Base-by-base conservation (phyloP, 2,329 filamentous ascomycete species). In the Trematosphaeria pertusa region DNA sequence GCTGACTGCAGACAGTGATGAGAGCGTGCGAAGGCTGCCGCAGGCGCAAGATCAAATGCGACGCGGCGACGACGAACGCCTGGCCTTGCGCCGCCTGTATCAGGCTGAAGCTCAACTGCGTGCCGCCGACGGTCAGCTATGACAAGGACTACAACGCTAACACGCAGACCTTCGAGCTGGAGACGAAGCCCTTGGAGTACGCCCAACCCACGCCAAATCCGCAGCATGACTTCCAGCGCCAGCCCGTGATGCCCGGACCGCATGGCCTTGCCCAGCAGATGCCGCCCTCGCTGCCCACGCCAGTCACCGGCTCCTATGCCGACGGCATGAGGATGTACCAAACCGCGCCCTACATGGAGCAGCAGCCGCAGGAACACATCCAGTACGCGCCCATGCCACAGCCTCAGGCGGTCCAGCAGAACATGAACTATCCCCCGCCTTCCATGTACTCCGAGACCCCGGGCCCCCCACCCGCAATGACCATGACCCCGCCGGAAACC, bases 31-130 rank as follows among this genome's bases (percentile, higher is more conserved):
- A 97, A 75, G 93, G 93, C 50, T 97, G 93, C 69, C 84, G 93
- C 52, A 87, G 91, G 73, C 85, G 93, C 65, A 99, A 99, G 75
- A 99, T 99, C 70, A 96, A 96, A 73, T 99, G 93, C 75, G 94
- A 97, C 76, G 91, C 93, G 41, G 93, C 93, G 15, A 96, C 93
- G 11, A 97, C 92, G 31, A 97, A 97, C 72, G 91, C 91, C 28
- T 97, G 94, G 93, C 94, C 94, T 20, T 97, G 93, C 73, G 94
- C 92, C 31, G 91, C 94, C 26, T 99, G 93, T 71, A 88, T 91
- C 52, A 85, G 93, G 37, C 79, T 97, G 53, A 97, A 97, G 77
- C 82, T 97, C 49, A 89, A 94, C 64, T 97, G 94, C 71, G 87
- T 97, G 19, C 91, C 91, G 35, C 94, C 93, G 3, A 91, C 90